Evolutionary conservation across 2,329 filamentous ascomycete genomes (phyloP), one percentile per base, ranked within the genome.

Genomic region (Pseudovirgaria hyperparasitica): DNA sequence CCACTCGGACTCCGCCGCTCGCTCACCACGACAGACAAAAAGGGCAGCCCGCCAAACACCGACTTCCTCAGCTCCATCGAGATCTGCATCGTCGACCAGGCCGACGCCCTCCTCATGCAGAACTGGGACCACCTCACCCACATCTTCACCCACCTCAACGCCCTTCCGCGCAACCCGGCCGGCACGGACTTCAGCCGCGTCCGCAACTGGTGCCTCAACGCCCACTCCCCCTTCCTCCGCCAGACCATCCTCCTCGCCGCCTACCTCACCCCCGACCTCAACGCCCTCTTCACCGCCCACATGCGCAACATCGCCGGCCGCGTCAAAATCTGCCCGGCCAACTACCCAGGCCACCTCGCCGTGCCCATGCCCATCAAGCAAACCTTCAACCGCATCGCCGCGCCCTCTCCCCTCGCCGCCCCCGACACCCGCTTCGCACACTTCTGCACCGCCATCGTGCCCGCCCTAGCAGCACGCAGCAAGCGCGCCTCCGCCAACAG

Each of bases 71-170:
- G 81, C 31, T 96, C 87, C 2, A 82, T 98, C 42, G 90, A 98
- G 55, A 57, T 98, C 27, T 75, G 90, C 17, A 66, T 96, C 24
- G 67, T 93, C 34, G 90, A 98, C 51, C 86, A 96, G 55, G 79
- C 84, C 9, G 86, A 96, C 53, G 85, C 85, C 0, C 70, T 94
- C 22, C 70, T 92, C 6, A 94, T 94, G 85, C 90, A 98, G 53
- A 96, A 93, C 52, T 96, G 87, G 86, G 85, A 94, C 45, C 87
- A 98, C 48, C 72, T 94, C 34, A 82, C 92, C 51, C 82, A 81
- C 50, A 80, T 94, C 42, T 86, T 96, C 46, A 75, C 82, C 36
- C 82, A 93, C 50, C 69, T 98, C 35, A 98, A 98, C 51, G 65
- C 80, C 13, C 82, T 92, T 43, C 87, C 90, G 19, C 82, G 78